Percentiles rank a stretch among this genome's conserved stretches.
phyloP scores from a whole-genome alignment of 2,329 filamentous ascomycete genomes.

The Aspergillus persii region DNA sequence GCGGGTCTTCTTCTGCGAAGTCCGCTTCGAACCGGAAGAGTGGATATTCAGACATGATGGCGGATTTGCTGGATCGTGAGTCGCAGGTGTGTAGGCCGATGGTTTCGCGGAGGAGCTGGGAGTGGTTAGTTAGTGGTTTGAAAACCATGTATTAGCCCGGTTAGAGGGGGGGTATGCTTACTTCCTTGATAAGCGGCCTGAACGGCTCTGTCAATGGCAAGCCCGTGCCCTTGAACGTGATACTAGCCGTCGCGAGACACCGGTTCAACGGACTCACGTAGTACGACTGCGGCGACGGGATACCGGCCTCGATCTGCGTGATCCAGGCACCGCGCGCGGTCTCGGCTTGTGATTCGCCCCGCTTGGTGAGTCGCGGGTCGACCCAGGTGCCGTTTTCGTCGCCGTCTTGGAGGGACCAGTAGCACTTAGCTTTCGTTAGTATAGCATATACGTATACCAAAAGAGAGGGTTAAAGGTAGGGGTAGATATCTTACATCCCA shows the following conservation, averaged over 20 bases:
- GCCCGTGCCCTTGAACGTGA: conserved; percentile 52
- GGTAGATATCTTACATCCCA: conserved; percentile 53
- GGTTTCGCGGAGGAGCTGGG: conserved; percentile 55
- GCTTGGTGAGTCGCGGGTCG: conserved; percentile 57
- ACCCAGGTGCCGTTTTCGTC: conserved; percentile 56
- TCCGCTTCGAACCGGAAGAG: conserved; percentile 51
- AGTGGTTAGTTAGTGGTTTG: not conserved
- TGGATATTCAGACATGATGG: conserved; percentile 51
- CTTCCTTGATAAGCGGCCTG: conserved; percentile 57
- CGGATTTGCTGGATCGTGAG: conserved; percentile 49
- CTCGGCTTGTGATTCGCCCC: conserved; percentile 53
- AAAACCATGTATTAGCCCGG: too few relatives aligned
- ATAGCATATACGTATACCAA: not conserved
- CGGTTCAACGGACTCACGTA: conserved; percentile 58
- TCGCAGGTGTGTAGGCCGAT: conserved; percentile 63
- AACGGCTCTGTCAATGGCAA: conserved; percentile 50
- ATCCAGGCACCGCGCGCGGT: conserved; percentile 48
- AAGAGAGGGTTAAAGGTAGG: not conserved
- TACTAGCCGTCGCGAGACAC: conserved; percentile 56
- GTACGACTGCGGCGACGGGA: conserved; percentile 55
- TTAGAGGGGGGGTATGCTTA: conserved; percentile 13
- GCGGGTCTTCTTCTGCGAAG: conserved; percentile 54
- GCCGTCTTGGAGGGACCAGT: conserved; percentile 60
- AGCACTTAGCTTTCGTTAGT: conserved; percentile 39
- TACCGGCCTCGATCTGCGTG: conserved; percentile 45